A percentile compares a stretch with the other conserved stretches of the same genome.
Evolutionary conservation across 305 asterid species (phyloP).

Genomic region (Stenogyne calaminthoides): DNA sequence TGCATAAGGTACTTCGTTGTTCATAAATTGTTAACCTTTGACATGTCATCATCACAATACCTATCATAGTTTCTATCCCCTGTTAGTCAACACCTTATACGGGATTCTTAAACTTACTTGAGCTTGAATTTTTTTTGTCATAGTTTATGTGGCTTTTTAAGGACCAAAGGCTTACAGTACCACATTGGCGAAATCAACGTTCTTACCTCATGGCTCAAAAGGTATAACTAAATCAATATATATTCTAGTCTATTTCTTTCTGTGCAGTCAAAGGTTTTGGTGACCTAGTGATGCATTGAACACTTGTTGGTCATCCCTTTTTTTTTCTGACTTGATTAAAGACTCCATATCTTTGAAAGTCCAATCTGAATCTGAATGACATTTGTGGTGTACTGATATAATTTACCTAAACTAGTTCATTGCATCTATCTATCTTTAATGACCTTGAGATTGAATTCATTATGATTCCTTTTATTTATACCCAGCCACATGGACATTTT

Average conservation of each 20-base stretch:
- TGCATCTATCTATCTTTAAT: slow-evolving; percentile 1
- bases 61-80: slow-evolving; percentile 2
- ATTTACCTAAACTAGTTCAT: slow-evolving; percentile 9
- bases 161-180: slow-evolving; percentile 80
- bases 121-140: slow-evolving; percentile 25
- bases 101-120: slow-evolving; percentile 21
- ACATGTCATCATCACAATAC: slow-evolving; percentile 4
- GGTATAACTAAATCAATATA: slow-evolving; percentile 43
- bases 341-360: not conserved
- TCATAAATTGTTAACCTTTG: not conserved
- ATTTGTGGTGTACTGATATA: not conserved
- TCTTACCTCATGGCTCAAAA: slow-evolving; percentile 86
- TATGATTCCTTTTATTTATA: not conserved
- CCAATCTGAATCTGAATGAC: not conserved
- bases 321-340: not conserved
- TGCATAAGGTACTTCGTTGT: slow-evolving; percentile 69
- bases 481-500: not conserved
- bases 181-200: slow-evolving; percentile 87
- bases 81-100: slow-evolving; percentile 13
- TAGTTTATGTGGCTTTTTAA: slow-evolving; percentile 82
- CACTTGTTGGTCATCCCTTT: not conserved
- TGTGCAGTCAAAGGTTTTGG: not conserved
- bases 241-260: not conserved
- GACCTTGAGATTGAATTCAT: not conserved
- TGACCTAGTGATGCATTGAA: not conserved